Conservation (phyloP, 129 eudicot genomes). For the Chrysanthemum makinoi region DNA sequence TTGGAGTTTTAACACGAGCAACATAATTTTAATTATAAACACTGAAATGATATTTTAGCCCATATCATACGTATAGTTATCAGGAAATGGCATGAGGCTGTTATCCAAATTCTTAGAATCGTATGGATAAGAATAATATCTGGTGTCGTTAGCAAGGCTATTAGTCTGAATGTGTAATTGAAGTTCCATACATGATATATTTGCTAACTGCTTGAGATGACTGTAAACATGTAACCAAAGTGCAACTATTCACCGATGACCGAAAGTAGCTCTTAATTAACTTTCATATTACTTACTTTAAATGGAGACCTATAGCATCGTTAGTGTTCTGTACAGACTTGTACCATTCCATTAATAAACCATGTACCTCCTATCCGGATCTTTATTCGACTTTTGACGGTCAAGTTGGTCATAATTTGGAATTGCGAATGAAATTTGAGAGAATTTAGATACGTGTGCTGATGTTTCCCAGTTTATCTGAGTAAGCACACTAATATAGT, state of each 20-base stretch:
- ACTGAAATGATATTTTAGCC: slow-evolving; percentile 10
- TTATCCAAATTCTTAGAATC: not conserved
- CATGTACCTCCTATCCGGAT: too few relatives aligned
- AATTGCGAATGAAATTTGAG: too few relatives aligned
- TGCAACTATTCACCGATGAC: too few relatives aligned
- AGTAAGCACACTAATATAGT: not conserved
- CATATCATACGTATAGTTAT: slow-evolving; percentile 5
- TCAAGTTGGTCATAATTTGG: too few relatives aligned
- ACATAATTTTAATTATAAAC: not conserved
- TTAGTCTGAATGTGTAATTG: slow-evolving; percentile 4
- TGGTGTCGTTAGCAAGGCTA: not conserved
- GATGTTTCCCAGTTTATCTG: not conserved
- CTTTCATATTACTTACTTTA: too few relatives aligned
- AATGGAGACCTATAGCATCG: too few relatives aligned
- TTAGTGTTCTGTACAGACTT: too few relatives aligned
- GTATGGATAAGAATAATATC: not conserved
- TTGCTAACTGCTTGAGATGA: too few relatives aligned
- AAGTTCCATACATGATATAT: not conserved
- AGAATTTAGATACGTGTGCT: not conserved
- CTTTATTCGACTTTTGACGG: too few relatives aligned
- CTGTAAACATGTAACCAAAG: too few relatives aligned
- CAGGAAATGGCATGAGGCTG: not conserved
- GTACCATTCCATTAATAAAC: too few relatives aligned
- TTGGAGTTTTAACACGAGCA: not conserved
- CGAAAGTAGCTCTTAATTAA: too few relatives aligned